These are phyloP conservation scores for Neurospora sp. DNA, from an alignment of 2,329 filamentous ascomycete species.

Conservation along the genomic window DNA sequence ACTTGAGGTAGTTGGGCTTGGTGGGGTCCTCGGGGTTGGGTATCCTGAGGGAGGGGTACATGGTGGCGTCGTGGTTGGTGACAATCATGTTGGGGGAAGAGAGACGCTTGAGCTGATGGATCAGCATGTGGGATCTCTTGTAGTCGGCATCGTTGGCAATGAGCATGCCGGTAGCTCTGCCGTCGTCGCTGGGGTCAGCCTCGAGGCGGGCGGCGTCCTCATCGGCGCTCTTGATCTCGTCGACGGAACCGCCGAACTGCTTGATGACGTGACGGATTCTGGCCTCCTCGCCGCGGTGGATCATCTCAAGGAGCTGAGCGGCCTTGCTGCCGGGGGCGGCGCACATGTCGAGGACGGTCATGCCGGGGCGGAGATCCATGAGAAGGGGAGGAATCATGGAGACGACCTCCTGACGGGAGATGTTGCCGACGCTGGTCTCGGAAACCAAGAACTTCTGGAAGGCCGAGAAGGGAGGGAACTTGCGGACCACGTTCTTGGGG, in stretches of 20 bases:
- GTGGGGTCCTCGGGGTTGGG: slow-evolving; percentile 44
- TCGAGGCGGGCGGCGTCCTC: slow-evolving; percentile 42
- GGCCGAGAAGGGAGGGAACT: slow-evolving; percentile 84
- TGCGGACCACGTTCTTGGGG: slow-evolving; percentile 88
- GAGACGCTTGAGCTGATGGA: slow-evolving; percentile 94
- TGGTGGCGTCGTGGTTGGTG: slow-evolving; percentile 93
- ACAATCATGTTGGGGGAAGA: slow-evolving; percentile 95
- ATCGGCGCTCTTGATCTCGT: slow-evolving; percentile 38
- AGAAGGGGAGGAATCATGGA: slow-evolving; percentile 97
- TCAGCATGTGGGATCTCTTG: slow-evolving; percentile 91
- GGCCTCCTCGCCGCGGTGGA: slow-evolving; percentile 86
- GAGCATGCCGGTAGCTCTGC: slow-evolving; percentile 79
- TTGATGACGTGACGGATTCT: slow-evolving; percentile 64
- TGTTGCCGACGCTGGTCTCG: slow-evolving; percentile 94
- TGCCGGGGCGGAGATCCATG: slow-evolving; percentile 82
- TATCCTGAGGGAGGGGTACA: slow-evolving; percentile 89
- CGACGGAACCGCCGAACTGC: slow-evolving; percentile 50
- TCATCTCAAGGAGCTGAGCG: slow-evolving; percentile 86
- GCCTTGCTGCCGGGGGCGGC: slow-evolving; percentile 96
- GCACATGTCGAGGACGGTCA: slow-evolving; percentile 91
- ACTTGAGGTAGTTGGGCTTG: slow-evolving; percentile 71
- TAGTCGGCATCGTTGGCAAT: slow-evolving; percentile 97
- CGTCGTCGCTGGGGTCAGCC: slow-evolving; percentile 60
- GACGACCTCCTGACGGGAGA: slow-evolving; percentile 93
- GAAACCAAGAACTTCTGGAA: slow-evolving; percentile 98